Percentiles rank a stretch among this genome's conserved stretches.
Conservation (phyloP, 306 rosid species). For the Castanea mollissima region DNA sequence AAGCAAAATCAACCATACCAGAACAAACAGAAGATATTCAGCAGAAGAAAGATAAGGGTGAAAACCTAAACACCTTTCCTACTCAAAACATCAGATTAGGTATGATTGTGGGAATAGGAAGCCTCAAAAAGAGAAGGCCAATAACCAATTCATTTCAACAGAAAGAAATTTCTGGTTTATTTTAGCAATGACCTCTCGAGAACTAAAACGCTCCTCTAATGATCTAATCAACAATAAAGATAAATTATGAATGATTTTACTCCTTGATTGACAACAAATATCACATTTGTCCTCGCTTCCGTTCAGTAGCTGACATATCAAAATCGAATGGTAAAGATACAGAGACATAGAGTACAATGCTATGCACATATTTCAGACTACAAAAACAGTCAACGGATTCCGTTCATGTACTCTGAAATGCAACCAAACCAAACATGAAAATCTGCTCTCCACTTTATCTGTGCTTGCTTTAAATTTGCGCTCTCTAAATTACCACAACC, state of each 20-base stretch:
- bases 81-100: background rate
- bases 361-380: constrained; percentile 28
- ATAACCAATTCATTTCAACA: constrained; percentile 33
- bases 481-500: constrained; percentile 16
- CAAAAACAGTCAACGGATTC: constrained; percentile 23
- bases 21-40: background rate
- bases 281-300: constrained; percentile 26
- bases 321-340: constrained; percentile 47
- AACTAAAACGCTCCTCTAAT: constrained; percentile 25
- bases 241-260: constrained; percentile 44
- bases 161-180: constrained; percentile 40
- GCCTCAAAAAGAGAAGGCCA: constrained; percentile 18
- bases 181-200: constrained; percentile 34
- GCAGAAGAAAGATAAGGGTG: background rate
- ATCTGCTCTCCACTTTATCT: constrained; percentile 12
- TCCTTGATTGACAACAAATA: constrained; percentile 24
- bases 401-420: constrained; percentile 28
- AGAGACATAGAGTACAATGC: constrained; percentile 32
- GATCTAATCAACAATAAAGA: constrained; percentile 23
- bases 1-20: background rate
- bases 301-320: constrained; percentile 32
- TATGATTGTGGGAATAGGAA: background rate
- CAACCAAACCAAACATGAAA: constrained; percentile 31
- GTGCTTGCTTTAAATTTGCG: constrained; percentile 20
- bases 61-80: background rate